Conservation (phyloP, 1,284 basidiomycete species). For the Sporisorium reilianum region DNA sequence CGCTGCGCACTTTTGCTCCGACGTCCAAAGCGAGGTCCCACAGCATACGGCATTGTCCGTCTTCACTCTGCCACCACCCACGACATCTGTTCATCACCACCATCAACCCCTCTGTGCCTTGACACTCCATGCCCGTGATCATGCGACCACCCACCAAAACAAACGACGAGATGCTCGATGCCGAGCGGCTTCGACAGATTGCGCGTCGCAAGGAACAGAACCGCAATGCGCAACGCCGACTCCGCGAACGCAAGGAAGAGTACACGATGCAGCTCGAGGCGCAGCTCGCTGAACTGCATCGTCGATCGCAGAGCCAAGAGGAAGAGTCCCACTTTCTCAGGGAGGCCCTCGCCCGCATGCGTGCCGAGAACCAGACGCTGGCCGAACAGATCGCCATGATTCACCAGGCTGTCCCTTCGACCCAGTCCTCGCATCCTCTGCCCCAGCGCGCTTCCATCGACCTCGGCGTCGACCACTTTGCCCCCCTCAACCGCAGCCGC, state of each 20-base stretch:
- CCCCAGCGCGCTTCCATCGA: slow-evolving; percentile 43
- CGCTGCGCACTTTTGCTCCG: slow-evolving; percentile 7
- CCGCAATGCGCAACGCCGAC: slow-evolving; percentile 51
- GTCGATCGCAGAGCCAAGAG: slow-evolving; percentile 47
- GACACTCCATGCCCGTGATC: slow-evolving; percentile 24
- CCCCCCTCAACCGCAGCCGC: slow-evolving; percentile 22
- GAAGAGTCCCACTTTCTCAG: slow-evolving; percentile 46
- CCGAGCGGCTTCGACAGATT: slow-evolving; percentile 47
- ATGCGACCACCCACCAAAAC: slow-evolving; percentile 26
- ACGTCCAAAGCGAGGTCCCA: neutral
- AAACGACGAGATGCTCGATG: slow-evolving; percentile 33
- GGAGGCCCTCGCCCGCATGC: slow-evolving; percentile 47
- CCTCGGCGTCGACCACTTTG: slow-evolving; percentile 30
- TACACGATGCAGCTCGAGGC: slow-evolving; percentile 53
- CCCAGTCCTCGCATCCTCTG: slow-evolving; percentile 36
- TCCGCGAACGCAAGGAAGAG: slow-evolving; percentile 53
- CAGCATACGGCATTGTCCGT: neutral
- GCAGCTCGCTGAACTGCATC: slow-evolving; percentile 47
- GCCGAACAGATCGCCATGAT: slow-evolving; percentile 41
- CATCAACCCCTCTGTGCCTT: neutral
- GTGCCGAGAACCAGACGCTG: slow-evolving; percentile 43
- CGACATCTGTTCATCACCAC: neutral
- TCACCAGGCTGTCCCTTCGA: slow-evolving; percentile 37
- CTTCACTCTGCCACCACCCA: neutral
- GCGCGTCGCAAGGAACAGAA: slow-evolving; percentile 56